Base-by-base conservation (phyloP, 202 grass and related monocot species). In the Panicum virgatum region DNA sequence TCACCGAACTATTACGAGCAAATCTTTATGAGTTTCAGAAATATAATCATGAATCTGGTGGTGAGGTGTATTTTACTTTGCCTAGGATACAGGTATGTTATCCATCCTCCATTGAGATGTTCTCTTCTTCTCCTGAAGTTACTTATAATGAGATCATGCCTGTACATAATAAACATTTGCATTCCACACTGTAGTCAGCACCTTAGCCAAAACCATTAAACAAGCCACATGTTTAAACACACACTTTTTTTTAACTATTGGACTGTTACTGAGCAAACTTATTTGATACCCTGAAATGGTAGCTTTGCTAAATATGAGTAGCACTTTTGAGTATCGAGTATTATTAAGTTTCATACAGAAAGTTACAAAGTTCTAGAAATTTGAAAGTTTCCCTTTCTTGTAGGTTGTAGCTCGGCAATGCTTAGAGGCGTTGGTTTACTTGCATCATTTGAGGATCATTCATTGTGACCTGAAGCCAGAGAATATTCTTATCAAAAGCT, bases 401-500 rank as follows among this genome's bases (percentile, higher is more conserved):
- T 72, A 99, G 96, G 80, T 62, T 62, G 92, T 99, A 82, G 93
- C 96, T 87, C 90, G 84, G 14, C 96, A 99, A 87, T 93, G 88
- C 80, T 91, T 99, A 84, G 91, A 99, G 76, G 93, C 93, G 48
- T 84, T 99, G 79, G 81, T 90, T 64, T 94, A 89, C 61, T 89
- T 99, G 73, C 96, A 99, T 84, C 81, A 85, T 64, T 82, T 99
- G 82, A 99, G 85, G 50, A 99, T 96, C 87, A 89, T 99, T 84
- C 96, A 99, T 78, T 96, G 85, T 60, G 96, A 99, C 76, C 64
- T 99, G 45, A 99, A 96, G 79, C 96, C 96, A 52, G 93, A 99
- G 74, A 99, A 99, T 90, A 90, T 99, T 62, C 93, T 99, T 78
- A 92, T 99, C 72, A 99, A 99, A 87, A 99, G 96, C 91, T 99